Evolutionary conservation across 2,329 filamentous ascomycete genomes (phyloP).

Genomic region (Pseudocercospora pini-densiflorae): DNA sequence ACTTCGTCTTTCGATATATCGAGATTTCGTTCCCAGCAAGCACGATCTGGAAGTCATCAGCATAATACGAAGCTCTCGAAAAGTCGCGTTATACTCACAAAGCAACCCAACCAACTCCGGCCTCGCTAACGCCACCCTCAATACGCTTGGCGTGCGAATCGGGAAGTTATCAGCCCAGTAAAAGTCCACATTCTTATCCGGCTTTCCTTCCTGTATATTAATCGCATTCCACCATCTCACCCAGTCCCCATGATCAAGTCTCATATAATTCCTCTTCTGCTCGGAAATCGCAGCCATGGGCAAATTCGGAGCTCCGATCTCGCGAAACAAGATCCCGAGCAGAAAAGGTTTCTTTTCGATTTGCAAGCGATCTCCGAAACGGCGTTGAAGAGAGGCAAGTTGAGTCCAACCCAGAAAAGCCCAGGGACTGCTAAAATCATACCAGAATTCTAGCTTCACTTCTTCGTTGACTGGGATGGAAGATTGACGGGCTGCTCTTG

Average conservation of each 20-base stretch:
- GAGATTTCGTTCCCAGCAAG: slow-evolving; percentile 33
- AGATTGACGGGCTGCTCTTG: slow-evolving; percentile 1
- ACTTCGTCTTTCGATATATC: slow-evolving; percentile 31
- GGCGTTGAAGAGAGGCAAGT: slow-evolving; percentile 21
- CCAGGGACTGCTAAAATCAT: slow-evolving; percentile 32
- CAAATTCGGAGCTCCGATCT: slow-evolving; percentile 31
- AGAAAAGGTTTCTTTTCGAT: slow-evolving; percentile 33
- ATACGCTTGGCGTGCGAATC: slow-evolving; percentile 27
- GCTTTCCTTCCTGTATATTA: slow-evolving; percentile 26
- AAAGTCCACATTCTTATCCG: slow-evolving; percentile 27
- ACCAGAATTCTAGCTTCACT: slow-evolving; percentile 32
- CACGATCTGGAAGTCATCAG: slow-evolving; percentile 24
- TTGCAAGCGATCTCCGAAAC: slow-evolving; percentile 24
- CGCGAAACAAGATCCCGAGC: slow-evolving; percentile 31
- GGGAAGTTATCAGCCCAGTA: slow-evolving; percentile 32
- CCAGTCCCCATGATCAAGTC: slow-evolving; percentile 30
- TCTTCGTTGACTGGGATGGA: slow-evolving; percentile 19
- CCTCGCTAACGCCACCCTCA: slow-evolving; percentile 26
- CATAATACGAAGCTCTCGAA: neutral
- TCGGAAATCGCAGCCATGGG: slow-evolving; percentile 27
- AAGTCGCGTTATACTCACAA: slow-evolving; percentile 18
- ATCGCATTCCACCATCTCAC: slow-evolving; percentile 33
- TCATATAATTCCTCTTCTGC: slow-evolving; percentile 28
- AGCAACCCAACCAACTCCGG: slow-evolving; percentile 21
- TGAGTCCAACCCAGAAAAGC: slow-evolving; percentile 31